Evolutionary conservation across 257 asterid genomes (phyloP), one percentile per base, ranked within the genome.

Genomic region (Lycium barbarum): DNA sequence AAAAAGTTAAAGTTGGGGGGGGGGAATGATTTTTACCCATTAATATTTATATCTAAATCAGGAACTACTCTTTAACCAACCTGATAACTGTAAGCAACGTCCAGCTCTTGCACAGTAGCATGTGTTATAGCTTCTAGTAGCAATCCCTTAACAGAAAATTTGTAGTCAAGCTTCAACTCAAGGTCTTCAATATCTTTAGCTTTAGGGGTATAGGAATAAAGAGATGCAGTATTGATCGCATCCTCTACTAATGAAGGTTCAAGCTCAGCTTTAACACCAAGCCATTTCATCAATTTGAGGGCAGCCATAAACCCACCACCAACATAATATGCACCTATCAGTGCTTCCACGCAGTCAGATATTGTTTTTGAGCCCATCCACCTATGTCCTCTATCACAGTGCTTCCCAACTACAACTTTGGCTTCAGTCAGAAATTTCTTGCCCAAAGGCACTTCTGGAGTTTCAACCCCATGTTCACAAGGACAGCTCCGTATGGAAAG

Each of bases 341-440:
- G 93, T 83, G 99, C 97, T 90, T 97, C 99, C 26, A 94, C 94
- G 38, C 98, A 95, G 84, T 97, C 99, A 0, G 99, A 89, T 87
- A 95, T 86, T 65, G 99, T 95, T 87, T 95, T 97, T 35, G 99
- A 97, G 74, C 84, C 89, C 88, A 97, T 92, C 99, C 99, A 97
- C 35, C 98, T 88, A 72, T 97, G 99, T 18, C 98, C 99, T 86
- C 70, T 92, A 86, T 94, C 97, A 73, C 99, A 97, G 83, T 91
- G 83, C 88, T 91, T 95, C 84, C 98, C 99, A n/a, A 94, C 83
- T 65, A 88, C 54, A 35, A 91, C 49, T 51, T 88, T 91, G 67
- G n/a, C 94, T 86, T 93, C 96, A 18, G 92, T 93, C 74, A 67
- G 20, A 66, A 88, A 90, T 85, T 89, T 92, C 63, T 22, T n/a